Conservation (phyloP, 1,284 basidiomycete species). For the Marasmius oreades region DNA sequence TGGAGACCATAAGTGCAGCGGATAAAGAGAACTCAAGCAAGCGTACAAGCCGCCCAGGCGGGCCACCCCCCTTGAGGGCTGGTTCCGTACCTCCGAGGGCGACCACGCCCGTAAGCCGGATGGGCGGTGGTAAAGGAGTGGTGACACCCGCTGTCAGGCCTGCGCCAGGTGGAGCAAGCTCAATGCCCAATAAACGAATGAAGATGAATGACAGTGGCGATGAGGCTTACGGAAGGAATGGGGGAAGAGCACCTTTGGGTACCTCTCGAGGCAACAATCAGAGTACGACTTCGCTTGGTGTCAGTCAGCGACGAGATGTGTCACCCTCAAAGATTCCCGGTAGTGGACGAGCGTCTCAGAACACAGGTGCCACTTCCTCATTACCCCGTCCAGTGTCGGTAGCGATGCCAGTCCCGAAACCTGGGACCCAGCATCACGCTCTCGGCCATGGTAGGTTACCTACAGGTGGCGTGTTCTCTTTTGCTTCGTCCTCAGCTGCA, state of each 20-base stretch:
- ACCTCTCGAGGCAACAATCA: constrained; percentile 13
- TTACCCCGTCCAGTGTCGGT: constrained; percentile 31
- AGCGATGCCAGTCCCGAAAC: constrained; percentile 43
- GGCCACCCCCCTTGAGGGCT: constrained; percentile 24
- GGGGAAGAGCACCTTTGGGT: constrained; percentile 30
- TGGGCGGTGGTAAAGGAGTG: constrained; percentile 31
- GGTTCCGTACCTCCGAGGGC: constrained; percentile 57
- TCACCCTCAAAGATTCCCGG: constrained; percentile 48
- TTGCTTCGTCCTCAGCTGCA: constrained; percentile 16
- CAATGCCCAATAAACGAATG: constrained; percentile 56
- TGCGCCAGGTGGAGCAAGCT: constrained; percentile 40
- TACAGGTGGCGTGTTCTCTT: constrained; percentile 21
- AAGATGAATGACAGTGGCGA: constrained; percentile 32
- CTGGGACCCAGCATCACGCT: constrained; percentile 45
- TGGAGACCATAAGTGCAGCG: constrained; percentile 60
- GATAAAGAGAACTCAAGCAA: constrained; percentile 77
- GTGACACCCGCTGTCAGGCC: constrained; percentile 61
- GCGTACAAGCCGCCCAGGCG: constrained; percentile 20
- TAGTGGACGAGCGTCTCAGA: constrained; percentile 22
- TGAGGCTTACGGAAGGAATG: constrained; percentile 18
- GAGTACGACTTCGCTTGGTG: background rate
- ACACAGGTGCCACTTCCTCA: constrained; percentile 24
- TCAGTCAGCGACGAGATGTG: constrained; percentile 22
- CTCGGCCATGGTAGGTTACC: constrained; percentile 49
- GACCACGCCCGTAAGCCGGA: constrained; percentile 50